A percentile compares a stretch with the other conserved stretches of the same genome.
Conservation (phyloP, 116 monocot species). For the Dioscorea cayenensis region DNA sequence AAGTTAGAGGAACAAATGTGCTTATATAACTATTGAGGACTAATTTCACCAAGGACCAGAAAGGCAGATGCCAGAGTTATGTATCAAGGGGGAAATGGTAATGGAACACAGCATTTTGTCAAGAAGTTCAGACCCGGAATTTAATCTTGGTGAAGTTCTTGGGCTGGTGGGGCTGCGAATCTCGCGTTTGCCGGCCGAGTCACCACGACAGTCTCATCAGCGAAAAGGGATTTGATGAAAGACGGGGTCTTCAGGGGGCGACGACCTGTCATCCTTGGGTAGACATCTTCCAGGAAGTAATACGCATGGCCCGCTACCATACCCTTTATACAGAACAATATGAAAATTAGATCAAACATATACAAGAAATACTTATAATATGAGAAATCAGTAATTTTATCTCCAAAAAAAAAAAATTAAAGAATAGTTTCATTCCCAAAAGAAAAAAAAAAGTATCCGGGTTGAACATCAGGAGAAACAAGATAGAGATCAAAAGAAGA, state of each 20-base stretch:
- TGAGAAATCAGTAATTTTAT: too few relatives aligned
- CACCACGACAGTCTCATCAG: constrained; percentile 69
- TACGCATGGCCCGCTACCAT: constrained; percentile 92
- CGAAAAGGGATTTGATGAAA: constrained; percentile 60
- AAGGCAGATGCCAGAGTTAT: not conserved
- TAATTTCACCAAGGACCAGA: not conserved
- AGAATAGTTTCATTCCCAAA: too few relatives aligned
- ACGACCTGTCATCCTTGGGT: constrained; percentile 79
- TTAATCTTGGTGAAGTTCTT: constrained; percentile 26
- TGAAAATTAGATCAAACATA: too few relatives aligned
- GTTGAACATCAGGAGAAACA: too few relatives aligned
- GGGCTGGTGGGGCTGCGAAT: constrained; percentile 27
- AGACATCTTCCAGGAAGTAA: constrained; percentile 86
- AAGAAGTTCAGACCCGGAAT: not conserved
- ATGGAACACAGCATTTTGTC: not conserved
- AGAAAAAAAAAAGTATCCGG: too few relatives aligned
- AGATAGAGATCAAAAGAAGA: too few relatives aligned
- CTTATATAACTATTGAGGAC: not conserved
- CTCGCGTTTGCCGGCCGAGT: constrained; percentile 33
- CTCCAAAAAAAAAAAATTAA: too few relatives aligned
- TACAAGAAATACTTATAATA: too few relatives aligned
- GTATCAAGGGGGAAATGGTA: not conserved
- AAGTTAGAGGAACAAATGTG: not conserved
- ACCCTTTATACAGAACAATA: constrained; percentile 29
- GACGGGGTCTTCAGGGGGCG: constrained; percentile 69